Evolutionary conservation across 352 stramenopile genomes (phyloP).

Genomic region (Phytopythium sindhum): DNA sequence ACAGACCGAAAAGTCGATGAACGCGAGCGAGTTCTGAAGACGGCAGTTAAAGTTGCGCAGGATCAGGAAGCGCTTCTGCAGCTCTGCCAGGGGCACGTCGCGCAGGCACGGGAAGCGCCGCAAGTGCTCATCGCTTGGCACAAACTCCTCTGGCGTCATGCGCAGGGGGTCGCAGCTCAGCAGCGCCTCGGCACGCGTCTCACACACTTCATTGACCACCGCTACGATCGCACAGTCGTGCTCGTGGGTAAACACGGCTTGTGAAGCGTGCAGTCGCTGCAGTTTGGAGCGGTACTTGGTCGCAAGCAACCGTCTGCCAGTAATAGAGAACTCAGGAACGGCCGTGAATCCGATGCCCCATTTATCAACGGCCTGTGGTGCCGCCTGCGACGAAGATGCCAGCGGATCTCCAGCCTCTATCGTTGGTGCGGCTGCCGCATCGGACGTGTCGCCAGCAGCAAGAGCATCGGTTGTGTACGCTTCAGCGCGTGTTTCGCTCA

Average conservation of each 20-base stretch:
- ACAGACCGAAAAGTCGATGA: slow-evolving; percentile 75
- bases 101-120: slow-evolving; percentile 43
- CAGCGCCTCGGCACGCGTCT: slow-evolving; percentile 67
- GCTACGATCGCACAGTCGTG: slow-evolving; percentile 75
- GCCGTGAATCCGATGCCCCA: slow-evolving; percentile 87
- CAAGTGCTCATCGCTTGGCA: slow-evolving; percentile 61
- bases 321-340: slow-evolving; percentile 82
- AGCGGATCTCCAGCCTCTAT: background rate
- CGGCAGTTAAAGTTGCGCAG: slow-evolving; percentile 87
- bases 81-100: slow-evolving; percentile 39
- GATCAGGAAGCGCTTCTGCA: slow-evolving; percentile 82
- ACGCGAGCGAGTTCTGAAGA: slow-evolving; percentile 80
- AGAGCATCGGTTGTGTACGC: slow-evolving; percentile 31
- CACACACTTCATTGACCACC: slow-evolving; percentile 84
- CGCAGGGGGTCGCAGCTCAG: slow-evolving; percentile 81
- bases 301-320: slow-evolving; percentile 63
- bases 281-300: slow-evolving; percentile 69
- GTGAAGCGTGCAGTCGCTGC: slow-evolving; percentile 55
- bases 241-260: slow-evolving; percentile 58
- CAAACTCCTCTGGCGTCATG: slow-evolving; percentile 80
- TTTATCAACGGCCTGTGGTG: slow-evolving; percentile 45
- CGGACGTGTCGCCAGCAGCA: slow-evolving; percentile 12
- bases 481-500: slow-evolving; percentile 51
- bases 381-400: slow-evolving; percentile 14
- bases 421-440: background rate